Conservation (phyloP, 179 eudicot genomes). For the Heliamphora pulchella region DNA sequence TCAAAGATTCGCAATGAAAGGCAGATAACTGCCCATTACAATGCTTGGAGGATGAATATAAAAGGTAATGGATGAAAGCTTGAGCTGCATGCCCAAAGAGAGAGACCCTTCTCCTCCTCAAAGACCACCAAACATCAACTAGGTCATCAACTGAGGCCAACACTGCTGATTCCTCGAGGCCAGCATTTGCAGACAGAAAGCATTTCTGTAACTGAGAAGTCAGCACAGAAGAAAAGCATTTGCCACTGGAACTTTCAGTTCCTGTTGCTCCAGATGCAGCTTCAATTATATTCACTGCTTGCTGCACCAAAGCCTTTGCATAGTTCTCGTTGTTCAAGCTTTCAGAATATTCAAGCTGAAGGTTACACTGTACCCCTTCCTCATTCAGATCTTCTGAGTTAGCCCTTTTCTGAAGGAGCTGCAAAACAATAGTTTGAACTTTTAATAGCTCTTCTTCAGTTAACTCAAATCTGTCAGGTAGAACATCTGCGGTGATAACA, state of each 20-base stretch:
- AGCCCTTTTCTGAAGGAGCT: constrained; percentile 36
- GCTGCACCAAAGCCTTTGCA: constrained; percentile 40
- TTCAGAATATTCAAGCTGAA: constrained; percentile 29
- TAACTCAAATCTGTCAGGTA: constrained; percentile 49
- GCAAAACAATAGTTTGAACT: constrained; percentile 45
- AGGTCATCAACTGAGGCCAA: constrained; percentile 43
- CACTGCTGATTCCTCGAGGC: constrained; percentile 33
- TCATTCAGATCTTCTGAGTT: constrained; percentile 29
- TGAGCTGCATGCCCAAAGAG: constrained; percentile 92
- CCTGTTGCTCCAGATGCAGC: constrained; percentile 84
- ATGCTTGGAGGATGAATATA: constrained; percentile 52
- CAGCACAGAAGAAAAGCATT: constrained; percentile 47
- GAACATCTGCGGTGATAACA: constrained; percentile 48
- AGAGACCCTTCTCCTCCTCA: constrained; percentile 83
- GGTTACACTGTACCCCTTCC: constrained; percentile 24
- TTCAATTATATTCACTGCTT: constrained; percentile 63
- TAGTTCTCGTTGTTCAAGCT: constrained; percentile 24
- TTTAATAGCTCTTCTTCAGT: constrained; percentile 64
- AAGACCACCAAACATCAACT: constrained; percentile 83
- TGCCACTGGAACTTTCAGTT: constrained; percentile 54
- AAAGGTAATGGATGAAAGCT: constrained; percentile 71
- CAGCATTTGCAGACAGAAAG: constrained; percentile 37
- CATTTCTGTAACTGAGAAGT: constrained; percentile 62
- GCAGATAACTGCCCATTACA: constrained; percentile 37
- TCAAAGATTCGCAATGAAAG: constrained; percentile 33